Base-by-base conservation (phyloP, 805 yeast species). In the Tetrapisispora phaffii region DNA sequence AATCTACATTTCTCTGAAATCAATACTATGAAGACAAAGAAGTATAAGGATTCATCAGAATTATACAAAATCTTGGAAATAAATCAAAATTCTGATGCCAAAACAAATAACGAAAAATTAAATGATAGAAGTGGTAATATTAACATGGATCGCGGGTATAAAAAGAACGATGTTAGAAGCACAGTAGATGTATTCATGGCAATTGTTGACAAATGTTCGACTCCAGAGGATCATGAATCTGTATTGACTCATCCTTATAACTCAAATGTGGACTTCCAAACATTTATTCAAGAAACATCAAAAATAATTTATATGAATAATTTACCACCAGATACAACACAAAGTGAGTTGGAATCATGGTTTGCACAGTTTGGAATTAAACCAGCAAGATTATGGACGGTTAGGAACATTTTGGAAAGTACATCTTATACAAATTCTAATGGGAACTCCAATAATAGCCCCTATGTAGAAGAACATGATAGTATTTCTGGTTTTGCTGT, bases 271-370 rank as follows among this genome's bases (percentile, higher is more conserved):
- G 96, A 88, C 56, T 74, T 81, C 39, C 70, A 74, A 39, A 76
- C 77, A 7, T 88, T 88, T 56, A 60, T 76, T 33, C 66, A 72
- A 15, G 96, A 87, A 60, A 71, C 81, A 46, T 84, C 95, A 3
- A 80, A 79, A 55, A 85, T 86, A n/a, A 62, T 88, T 44, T 85
- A 79, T 60, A 68, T 88, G 63, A 73, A 83, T n/a, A 87, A 86
- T 61, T 67, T 89, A 51, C 89, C 96, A 2, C 70, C 71, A 22
- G 96, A 88, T 56, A 85, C 90, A 6, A 89, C 96, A 1, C 96
- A 89, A 63, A 74, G 87, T 42, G 96, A 89, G 64, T 70, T 88
- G 40, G 96, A 88, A 67, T 73, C 82, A 28, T 89, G 96, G 96
- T 88, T 87, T 60, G 79, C 87, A 4, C 93, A 85, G 59, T 82